A percentile compares a stretch with the other conserved stretches of the same genome.
These are phyloP conservation scores for Penicillium sp. DNA, from an alignment of 2,329 filamentous ascomycete genomes.

Conservation along the genomic window DNA sequence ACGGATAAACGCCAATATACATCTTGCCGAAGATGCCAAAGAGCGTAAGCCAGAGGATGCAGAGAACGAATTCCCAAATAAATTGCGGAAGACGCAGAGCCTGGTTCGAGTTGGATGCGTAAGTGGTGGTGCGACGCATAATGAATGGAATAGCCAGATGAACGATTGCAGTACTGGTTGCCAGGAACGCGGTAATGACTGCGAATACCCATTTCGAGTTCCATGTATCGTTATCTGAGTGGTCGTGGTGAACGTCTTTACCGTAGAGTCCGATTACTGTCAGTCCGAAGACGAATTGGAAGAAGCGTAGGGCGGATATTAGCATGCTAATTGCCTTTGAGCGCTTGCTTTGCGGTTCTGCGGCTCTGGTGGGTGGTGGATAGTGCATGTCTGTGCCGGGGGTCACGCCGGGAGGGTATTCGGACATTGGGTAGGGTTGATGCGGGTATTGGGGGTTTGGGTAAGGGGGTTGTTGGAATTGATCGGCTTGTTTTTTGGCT, in stretches of 20 bases:
- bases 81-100: slow-evolving; percentile 55
- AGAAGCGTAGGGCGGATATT: slow-evolving; percentile 63
- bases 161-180: slow-evolving; percentile 66
- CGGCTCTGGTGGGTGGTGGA: slow-evolving; percentile 3
- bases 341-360: slow-evolving; percentile 16
- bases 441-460: slow-evolving; percentile 13
- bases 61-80: slow-evolving; percentile 72
- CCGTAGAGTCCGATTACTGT: slow-evolving; percentile 80
- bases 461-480: slow-evolving; percentile 20
- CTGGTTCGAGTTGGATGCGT: slow-evolving; percentile 18
- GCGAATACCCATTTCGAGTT: slow-evolving; percentile 82
- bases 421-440: slow-evolving; percentile 24
- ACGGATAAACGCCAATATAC: slow-evolving; percentile 71
- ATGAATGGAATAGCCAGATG: slow-evolving; percentile 67
- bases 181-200: slow-evolving; percentile 68
- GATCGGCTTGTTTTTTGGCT: slow-evolving; percentile 27
- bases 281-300: slow-evolving; percentile 76
- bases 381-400: slow-evolving; percentile 22
- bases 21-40: slow-evolving; percentile 84
- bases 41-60: slow-evolving; percentile 77
- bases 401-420: slow-evolving; percentile 23
- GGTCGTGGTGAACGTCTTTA: slow-evolving; percentile 58
- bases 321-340: slow-evolving; percentile 20
- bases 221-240: slow-evolving; percentile 55
- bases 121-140: slow-evolving; percentile 26